Percentiles rank a stretch among this genome's conserved stretches.
Conservation (phyloP, 1,139 yeast genomes). For the Kurtzmaniella quercitrusa region DNA sequence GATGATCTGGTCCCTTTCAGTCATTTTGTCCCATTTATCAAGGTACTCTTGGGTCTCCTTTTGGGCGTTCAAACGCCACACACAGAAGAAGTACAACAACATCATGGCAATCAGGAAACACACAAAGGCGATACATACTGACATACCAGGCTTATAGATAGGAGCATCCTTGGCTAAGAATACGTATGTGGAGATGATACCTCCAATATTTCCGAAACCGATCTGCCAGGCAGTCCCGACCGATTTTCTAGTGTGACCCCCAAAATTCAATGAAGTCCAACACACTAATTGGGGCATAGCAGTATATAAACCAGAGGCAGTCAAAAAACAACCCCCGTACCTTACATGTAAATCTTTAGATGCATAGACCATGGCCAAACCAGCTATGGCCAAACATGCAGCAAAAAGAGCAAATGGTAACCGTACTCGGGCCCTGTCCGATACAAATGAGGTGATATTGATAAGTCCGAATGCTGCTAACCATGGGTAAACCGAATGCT, state of each 20-base stretch:
- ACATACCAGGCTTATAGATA: conserved; percentile 52
- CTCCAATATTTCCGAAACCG: conserved; percentile 83
- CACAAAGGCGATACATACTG: conserved; percentile 49
- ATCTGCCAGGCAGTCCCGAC: conserved; percentile 75
- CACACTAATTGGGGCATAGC: conserved; percentile 75
- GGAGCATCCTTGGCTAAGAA: conserved; percentile 59
- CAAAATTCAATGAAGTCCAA: conserved; percentile 64
- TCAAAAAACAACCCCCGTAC: conserved; percentile 69
- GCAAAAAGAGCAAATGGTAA: conserved; percentile 44
- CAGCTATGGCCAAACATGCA: conserved; percentile 43
- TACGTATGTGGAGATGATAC: conserved; percentile 66
- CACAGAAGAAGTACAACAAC: conserved; percentile 37
- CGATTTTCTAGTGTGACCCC: conserved; percentile 67
- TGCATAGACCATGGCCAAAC: conserved; percentile 49
- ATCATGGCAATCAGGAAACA: conserved; percentile 47
- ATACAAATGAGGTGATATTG: conserved; percentile 41
- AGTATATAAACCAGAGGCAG: conserved; percentile 62
- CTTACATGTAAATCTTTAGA: conserved; percentile 34
- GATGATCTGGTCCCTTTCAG: conserved; percentile 44
- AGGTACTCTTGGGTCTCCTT: conserved; percentile 35
- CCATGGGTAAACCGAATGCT: conserved; percentile 74
- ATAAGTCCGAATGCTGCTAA: conserved; percentile 55
- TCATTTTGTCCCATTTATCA: conserved; percentile 39
- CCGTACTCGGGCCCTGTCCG: conserved; percentile 47
- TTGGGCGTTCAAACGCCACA: conserved; percentile 36